Base-by-base conservation (phyloP, 2,329 filamentous ascomycete species). In the Mycogone perniciosa region DNA sequence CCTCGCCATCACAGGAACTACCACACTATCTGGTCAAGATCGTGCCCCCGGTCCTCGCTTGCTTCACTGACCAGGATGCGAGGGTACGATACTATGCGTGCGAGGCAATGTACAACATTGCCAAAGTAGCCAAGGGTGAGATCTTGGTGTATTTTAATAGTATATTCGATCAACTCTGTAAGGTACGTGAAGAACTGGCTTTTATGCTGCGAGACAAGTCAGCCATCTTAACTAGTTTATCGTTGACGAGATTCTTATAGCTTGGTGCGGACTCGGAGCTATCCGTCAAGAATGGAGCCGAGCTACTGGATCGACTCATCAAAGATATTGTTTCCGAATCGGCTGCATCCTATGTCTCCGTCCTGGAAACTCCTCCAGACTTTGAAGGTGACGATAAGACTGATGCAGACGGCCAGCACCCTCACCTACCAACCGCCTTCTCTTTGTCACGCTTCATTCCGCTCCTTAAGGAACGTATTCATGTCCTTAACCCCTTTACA, bases 51-150 rank as follows among this genome's bases (percentile, higher is more conserved):
- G 93, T 99, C 5, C 79, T 99, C 42, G 93, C 93, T 47, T 99
- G 95, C 75, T 99, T 99, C 70, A 89, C 88, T 52, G 95, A 99
- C 61, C 93, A 97, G 74, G 93, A 99, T 85, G 91, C 93, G 30
- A 82, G 93, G 52, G 93, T 97, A 31, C 82, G 93, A 57, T 99
- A 99, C 69, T 99, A 99, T 71, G 93, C 93, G 27, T 99, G 93
- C 71, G 93, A 99, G 74, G 95, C 91, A 69, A 99, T 99, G 93
- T 99, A 99, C 73, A 99, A 99, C 70, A 99, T 99, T 65, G 91
- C 93, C 64, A 99, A 99, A 72, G 93, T 99, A 44, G 93, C 92
- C 54, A 99, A 99, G 71, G 93, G 95, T 35, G 93, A 99, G 70
- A 93, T 99, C 20, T 71, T 99, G 57, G 81, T 95, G 38, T 99